Conservation (phyloP, 345 rosid species). For the Triadica sebifera region DNA sequence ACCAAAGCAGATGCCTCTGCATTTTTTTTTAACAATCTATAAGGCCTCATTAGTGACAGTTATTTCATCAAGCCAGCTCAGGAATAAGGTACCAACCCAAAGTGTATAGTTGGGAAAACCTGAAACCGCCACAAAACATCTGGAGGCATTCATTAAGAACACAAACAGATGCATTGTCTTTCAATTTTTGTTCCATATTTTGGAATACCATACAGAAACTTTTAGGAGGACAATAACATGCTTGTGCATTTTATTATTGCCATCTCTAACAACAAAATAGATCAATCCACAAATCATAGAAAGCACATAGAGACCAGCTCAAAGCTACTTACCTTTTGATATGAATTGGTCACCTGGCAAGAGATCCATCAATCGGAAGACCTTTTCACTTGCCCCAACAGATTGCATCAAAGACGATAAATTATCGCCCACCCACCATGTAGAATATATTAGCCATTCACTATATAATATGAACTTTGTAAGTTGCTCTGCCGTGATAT, state of each 20-base stretch:
- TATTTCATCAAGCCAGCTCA: not conserved
- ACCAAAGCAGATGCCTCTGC: not conserved
- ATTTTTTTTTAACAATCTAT: not conserved
- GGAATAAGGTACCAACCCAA: slow-evolving; percentile 1
- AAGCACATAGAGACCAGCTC: not conserved
- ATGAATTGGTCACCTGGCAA: slow-evolving; percentile 70
- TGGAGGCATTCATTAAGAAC: not conserved
- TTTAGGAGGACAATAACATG: not conserved
- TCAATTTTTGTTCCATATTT: not conserved
- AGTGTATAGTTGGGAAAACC: not conserved
- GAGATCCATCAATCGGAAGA: slow-evolving; percentile 97
- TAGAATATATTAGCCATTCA: slow-evolving; percentile 94
- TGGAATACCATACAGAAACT: not conserved
- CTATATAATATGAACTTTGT: slow-evolving; percentile 91
- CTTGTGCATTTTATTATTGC: slow-evolving; percentile 12
- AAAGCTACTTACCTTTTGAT: slow-evolving; percentile 63
- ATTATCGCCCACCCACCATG: slow-evolving; percentile 98
- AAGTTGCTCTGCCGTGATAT: slow-evolving; percentile 86
- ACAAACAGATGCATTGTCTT: not conserved
- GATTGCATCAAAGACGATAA: slow-evolving; percentile 91
- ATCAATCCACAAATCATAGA: not conserved
- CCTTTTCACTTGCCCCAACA: slow-evolving; percentile 97
- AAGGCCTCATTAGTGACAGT: not conserved
- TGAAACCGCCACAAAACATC: slow-evolving; percentile 3
- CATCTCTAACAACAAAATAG: slow-evolving; percentile 4